These are phyloP conservation scores for Trifolium fragiferum DNA, from an alignment of 306 rosid genomes.

Conservation along the genomic window DNA sequence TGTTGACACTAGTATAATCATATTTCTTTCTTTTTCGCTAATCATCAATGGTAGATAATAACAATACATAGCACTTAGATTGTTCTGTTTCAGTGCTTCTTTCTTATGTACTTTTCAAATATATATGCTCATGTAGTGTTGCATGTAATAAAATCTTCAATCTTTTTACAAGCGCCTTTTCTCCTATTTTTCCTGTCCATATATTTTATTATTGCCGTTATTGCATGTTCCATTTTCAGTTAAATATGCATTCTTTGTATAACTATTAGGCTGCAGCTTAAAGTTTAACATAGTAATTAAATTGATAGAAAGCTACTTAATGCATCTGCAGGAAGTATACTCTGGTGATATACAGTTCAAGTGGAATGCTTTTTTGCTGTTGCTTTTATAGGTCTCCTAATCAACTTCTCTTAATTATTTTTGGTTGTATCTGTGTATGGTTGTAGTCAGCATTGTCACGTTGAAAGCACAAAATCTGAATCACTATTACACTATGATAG, in stretches of 20 bases:
- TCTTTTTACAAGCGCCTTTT: not conserved
- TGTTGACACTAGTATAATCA: slow-evolving; percentile 2
- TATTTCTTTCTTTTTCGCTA: not conserved
- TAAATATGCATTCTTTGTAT: not conserved
- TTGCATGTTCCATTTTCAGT: slow-evolving; percentile 1
- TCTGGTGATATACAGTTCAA: not conserved
- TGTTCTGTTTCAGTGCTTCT: slow-evolving; percentile 7
- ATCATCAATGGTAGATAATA: slow-evolving; percentile 15
- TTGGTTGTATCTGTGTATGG: not conserved
- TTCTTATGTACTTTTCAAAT: slow-evolving; percentile 2
- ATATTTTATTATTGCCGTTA: not conserved
- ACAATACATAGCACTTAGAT: not conserved
- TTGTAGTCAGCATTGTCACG: not conserved
- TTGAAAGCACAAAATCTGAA: not conserved
- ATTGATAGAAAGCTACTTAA: not conserved
- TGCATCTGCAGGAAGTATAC: not conserved
- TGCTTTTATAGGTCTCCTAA: not conserved
- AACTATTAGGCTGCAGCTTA: slow-evolving; percentile 7
- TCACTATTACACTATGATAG: not conserved
- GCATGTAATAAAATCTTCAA: slow-evolving; percentile 8
- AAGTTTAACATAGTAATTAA: not conserved
- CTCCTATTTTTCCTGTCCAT: not conserved
- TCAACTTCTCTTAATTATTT: not conserved
- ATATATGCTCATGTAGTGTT: not conserved
- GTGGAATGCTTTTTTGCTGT: not conserved